phyloP scores from a whole-genome alignment of 331 rosid species.

The Quercus tomentella region DNA sequence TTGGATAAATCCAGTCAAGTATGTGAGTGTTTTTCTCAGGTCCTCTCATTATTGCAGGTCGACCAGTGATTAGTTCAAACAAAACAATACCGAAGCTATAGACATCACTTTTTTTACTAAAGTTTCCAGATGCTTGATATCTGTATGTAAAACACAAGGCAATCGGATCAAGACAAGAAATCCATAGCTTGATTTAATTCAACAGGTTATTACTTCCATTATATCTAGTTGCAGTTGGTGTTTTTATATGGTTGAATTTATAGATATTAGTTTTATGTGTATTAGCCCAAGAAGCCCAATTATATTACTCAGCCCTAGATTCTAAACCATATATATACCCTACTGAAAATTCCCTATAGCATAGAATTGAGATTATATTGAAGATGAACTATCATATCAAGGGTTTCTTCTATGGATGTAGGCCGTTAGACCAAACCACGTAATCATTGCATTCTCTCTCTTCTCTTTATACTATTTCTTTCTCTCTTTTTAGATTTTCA shows the following conservation, averaged over 20 bases:
- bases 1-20: constrained; percentile 30
- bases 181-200: background rate
- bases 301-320: no score
- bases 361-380: no score
- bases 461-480: no score
- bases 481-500: no score
- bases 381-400: no score
- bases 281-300: no score
- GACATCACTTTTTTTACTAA: constrained; percentile 15
- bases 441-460: no score
- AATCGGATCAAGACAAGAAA: background rate
- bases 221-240: background rate
- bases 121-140: constrained; percentile 6
- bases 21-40: background rate
- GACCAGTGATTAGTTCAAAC: constrained; percentile 29
- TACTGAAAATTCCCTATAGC: no score
- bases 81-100: constrained; percentile 38
- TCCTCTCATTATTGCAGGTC: constrained; percentile 7
- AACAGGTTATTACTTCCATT: background rate
- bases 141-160: background rate
- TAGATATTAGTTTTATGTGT: no score
- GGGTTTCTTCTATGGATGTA: no score
- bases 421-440: fast-evolving
- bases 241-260: fast-evolving
- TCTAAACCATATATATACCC: no score